A percentile compares a stretch with the other conserved stretches of the same genome.
phyloP scores from a whole-genome alignment of 1,284 basidiomycete species.

The Fomitiporia mediterranea region DNA sequence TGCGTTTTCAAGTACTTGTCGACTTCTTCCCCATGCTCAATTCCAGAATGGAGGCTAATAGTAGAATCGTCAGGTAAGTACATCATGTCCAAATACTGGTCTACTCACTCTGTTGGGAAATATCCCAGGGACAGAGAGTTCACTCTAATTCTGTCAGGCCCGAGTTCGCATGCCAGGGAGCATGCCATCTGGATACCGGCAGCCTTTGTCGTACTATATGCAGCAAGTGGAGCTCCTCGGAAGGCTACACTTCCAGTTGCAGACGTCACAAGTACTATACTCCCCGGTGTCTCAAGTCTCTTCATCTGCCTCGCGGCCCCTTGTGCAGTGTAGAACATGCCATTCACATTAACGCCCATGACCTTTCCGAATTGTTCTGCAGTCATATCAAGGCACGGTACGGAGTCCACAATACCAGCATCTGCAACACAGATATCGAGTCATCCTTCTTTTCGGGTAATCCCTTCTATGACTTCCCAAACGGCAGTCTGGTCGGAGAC shows the following conservation, averaged over 20 bases:
- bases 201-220: slow-evolving; percentile 79
- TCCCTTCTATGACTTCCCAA: slow-evolving; percentile 53
- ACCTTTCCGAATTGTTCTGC: slow-evolving; percentile 61
- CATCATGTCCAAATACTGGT: slow-evolving; percentile 12
- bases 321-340: slow-evolving; percentile 75
- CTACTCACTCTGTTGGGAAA: slow-evolving; percentile 62
- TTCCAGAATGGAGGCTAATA: slow-evolving; percentile 62
- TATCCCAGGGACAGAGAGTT: slow-evolving; percentile 72
- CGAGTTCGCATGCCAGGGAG: slow-evolving; percentile 82
- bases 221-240: slow-evolving; percentile 67
- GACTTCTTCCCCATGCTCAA: slow-evolving; percentile 68
- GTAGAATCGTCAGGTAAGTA: neutral
- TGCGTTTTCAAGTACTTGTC: slow-evolving; percentile 76
- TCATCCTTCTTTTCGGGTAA: slow-evolving; percentile 58
- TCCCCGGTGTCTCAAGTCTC: slow-evolving; percentile 63
- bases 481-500: slow-evolving; percentile 57
- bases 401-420: slow-evolving; percentile 68
- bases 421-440: slow-evolving; percentile 75
- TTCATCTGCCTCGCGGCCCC: slow-evolving; percentile 75
- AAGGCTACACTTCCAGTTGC: slow-evolving; percentile 68
- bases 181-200: slow-evolving; percentile 79
- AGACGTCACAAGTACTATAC: slow-evolving; percentile 79
- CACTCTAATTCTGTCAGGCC: slow-evolving; percentile 63
- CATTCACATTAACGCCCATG: slow-evolving; percentile 70
- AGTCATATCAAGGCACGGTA: slow-evolving; percentile 66